phyloP scores from a whole-genome alignment of 495 filamentous ascomycete species.

The Penicillium angulare region DNA sequence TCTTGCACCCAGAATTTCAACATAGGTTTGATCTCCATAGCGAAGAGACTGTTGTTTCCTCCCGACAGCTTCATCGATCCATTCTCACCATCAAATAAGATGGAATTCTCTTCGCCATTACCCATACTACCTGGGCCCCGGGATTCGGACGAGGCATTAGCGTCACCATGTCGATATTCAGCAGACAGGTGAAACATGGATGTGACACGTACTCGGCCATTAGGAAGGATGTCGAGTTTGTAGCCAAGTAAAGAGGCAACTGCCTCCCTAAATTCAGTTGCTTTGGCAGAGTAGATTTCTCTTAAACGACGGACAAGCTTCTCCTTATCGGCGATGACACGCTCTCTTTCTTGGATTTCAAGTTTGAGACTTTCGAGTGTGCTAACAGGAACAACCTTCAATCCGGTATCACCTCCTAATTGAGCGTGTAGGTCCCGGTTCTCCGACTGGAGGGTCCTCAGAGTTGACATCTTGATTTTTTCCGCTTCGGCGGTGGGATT shows the following conservation, averaged over 20 bases:
- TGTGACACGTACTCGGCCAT: conserved; percentile 85
- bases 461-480: conserved; percentile 74
- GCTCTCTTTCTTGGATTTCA: conserved; percentile 68
- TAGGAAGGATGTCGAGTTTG: conserved; percentile 89
- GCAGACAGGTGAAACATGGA: conserved; percentile 68
- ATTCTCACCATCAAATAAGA: conserved; percentile 94
- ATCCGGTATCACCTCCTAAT: conserved; percentile 53
- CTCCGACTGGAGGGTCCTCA: conserved; percentile 73
- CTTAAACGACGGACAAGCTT: conserved; percentile 83
- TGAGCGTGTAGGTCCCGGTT: conserved; percentile 79
- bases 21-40: conserved; percentile 73
- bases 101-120: conserved; percentile 64
- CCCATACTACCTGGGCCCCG: conserved; percentile 58
- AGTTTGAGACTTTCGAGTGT: conserved; percentile 70
- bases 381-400: conserved; percentile 67
- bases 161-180: conserved; percentile 55
- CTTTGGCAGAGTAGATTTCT: conserved; percentile 85
- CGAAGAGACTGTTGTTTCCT: conserved; percentile 82
- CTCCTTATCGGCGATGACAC: conserved; percentile 75
- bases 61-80: conserved; percentile 97
- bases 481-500: conserved; percentile 87
- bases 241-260: conserved; percentile 86
- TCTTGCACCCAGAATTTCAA: conserved; percentile 94
- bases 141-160: conserved; percentile 41
- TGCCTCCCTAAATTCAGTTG: conserved; percentile 88